Base-by-base conservation (phyloP, 192 early-diverging fungal genomes). In the Coemansia sp. region DNA sequence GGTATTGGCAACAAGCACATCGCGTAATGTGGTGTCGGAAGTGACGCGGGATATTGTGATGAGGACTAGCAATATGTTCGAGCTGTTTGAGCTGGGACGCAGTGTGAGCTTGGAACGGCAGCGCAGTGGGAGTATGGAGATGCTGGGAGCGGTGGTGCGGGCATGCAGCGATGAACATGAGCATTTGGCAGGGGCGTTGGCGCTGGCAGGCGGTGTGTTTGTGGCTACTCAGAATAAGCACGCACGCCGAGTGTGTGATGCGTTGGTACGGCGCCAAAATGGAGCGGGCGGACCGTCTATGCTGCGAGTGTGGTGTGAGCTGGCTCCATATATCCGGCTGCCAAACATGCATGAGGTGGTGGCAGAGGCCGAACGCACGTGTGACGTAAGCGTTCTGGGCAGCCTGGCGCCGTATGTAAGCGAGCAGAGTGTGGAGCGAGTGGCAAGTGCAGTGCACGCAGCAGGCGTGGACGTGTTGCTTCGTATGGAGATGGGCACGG, bases 11-110 rank as follows among this genome's bases (percentile, higher is more conserved):
- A 60, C 48, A 1, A 50, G 66, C 62, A n/a, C 54, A 3, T 48
- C 64, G 17, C 42, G 51, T 11, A 62, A 63, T 34, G 44, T 78
- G 2, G 60, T 69, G 0, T 59, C 75, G 7, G 75, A 78, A 23
- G 63, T 68, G 14, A 42, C 67, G 8, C 55, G 56, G 12, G 75
- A 78, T 52, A 15, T 56, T 6, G 49, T 72, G 1, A 44, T 28
- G 4, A 55, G 60, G 14, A 15, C 17, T 20, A 17, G 40, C 23
- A 26, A n/a, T 34, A 12, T 31, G 24, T 11, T 3, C 31, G 15
- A 4, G 61, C 36, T 58, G 40, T 25, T 15, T 25, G 10, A 24
- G 46, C 46, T 60, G 15, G 58, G 58, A 4, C 26, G 24, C n/a
- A 5, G 5, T 8, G 28, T 49, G 26, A 26, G 21, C 7, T 11